A percentile compares a stretch with the other conserved stretches of the same genome.
Conservation (phyloP, 768 basidiomycete species). For the Fibroporia radiculosa region DNA sequence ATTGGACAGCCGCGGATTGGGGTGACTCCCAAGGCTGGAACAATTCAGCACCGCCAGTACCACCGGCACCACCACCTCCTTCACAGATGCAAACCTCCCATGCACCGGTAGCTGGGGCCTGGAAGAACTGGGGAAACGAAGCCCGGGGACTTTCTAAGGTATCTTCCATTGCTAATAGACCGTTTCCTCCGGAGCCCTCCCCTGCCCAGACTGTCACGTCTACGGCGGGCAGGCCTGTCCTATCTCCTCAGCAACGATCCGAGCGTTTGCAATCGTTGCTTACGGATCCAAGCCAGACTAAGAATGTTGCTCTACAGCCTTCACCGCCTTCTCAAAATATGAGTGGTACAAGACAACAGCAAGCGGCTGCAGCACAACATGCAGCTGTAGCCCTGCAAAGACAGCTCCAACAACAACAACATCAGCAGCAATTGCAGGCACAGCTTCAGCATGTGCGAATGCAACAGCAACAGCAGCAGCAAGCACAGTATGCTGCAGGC, state of each 20-base stretch:
- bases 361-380: slow-evolving; percentile 1
- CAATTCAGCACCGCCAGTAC: slow-evolving; percentile 2
- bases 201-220: slow-evolving; percentile 1
- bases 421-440: not conserved
- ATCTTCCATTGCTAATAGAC: slow-evolving; percentile 5
- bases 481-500: not conserved
- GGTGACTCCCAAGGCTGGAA: slow-evolving; percentile 3
- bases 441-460: not conserved
- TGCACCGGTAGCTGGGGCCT: slow-evolving; percentile 3
- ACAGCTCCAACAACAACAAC: not conserved
- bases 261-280: slow-evolving; percentile 12
- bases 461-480: slow-evolving; percentile 1
- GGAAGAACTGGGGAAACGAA: slow-evolving; percentile 15
- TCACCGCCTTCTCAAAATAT: no score
- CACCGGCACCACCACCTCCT: slow-evolving; percentile 2
- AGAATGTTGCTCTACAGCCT: slow-evolving; percentile 13
- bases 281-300: slow-evolving; percentile 12
- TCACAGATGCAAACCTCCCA: slow-evolving; percentile 4
- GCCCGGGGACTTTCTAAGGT: slow-evolving; percentile 11
- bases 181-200: slow-evolving; percentile 1
- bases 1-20: not conserved
- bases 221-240: slow-evolving; percentile 4
- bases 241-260: slow-evolving; percentile 15
- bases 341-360: no score
- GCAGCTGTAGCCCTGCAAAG: no score